Percentiles rank a stretch among this genome's conserved stretches.
Evolutionary conservation across 345 rosid genomes (phyloP).

Genomic region (Theobroma cacao): DNA sequence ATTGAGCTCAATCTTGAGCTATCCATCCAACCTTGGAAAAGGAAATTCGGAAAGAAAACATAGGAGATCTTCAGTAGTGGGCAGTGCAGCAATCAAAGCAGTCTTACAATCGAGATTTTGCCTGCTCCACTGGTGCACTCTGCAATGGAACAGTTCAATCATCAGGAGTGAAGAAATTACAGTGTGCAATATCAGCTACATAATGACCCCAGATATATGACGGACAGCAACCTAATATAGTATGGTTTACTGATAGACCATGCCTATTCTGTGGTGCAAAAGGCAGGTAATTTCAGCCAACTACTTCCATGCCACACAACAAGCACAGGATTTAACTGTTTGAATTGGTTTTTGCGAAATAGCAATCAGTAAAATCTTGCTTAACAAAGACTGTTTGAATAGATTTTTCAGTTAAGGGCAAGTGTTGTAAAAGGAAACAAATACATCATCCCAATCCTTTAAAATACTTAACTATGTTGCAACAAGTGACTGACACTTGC

Average conservation of each 20-base stretch:
- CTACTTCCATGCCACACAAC: background rate
- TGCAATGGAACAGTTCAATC: slow-evolving; percentile 30
- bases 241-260: background rate
- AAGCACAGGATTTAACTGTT: background rate
- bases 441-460: background rate
- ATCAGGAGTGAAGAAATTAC: background rate
- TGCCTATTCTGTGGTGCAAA: background rate
- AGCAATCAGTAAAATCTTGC: background rate
- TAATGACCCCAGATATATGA: background rate
- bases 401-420: background rate
- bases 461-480: background rate
- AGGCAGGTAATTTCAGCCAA: background rate
- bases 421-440: background rate
- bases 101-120: slow-evolving; percentile 39
- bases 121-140: slow-evolving; percentile 58
- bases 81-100: background rate
- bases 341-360: background rate
- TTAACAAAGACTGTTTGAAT: too few relatives aligned
- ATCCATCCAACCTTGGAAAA: background rate
- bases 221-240: background rate
- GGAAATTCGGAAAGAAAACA: background rate
- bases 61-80: background rate
- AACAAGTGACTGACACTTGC: background rate
- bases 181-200: background rate
- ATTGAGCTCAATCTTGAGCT: background rate